Base-by-base conservation (phyloP, 495 filamentous ascomycete species). In the Xylaria palmicola region DNA sequence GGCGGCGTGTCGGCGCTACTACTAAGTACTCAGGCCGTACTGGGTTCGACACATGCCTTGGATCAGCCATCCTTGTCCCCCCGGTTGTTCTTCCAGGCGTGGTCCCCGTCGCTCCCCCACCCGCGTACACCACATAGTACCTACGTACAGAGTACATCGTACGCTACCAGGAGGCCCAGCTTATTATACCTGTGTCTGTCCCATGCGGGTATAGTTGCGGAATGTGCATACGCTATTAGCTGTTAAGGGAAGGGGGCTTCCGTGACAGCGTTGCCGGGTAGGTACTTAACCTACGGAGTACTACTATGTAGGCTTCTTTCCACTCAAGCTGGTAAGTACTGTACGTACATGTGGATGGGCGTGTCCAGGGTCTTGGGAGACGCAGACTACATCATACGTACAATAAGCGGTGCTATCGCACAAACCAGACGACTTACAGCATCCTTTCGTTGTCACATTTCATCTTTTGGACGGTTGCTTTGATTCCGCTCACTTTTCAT, bases 361-460 rank as follows among this genome's bases (percentile, higher is more conserved):
- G 27, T 27, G 20, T n/a, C 6, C 44, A 49, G 55, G 41, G 41
- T 36, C 53, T 55, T n/a, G n/a, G n/a, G n/a, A n/a, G 24, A 43
- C 41, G 37, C 52, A 43, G 53, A 56, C 53, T 56, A 44, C 53
- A 56, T 56, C 53, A 56, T 56, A n/a, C n/a, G n/a, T n/a, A 56
- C 53, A 56, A 56, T 56, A 56, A 56, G 53, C 53, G 10, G 53
- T 17, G 39, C 53, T 39, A 56, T 56, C 53, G 53, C 53, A 48
- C 55, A 50, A 36, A 50, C 44, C 7, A 37, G 30, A 50, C 43
- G 15, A 39, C 41, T 34, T 51, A 58, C 41, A 48, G 44, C 43
- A 27, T 59, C 56, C 30, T 43, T 39, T 59, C 56, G 17, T 30
- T 15, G 56, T 59, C 56, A 49, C 56, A 59, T 59, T 50, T 49